phyloP scores from a whole-genome alignment of 148 eudicot genomes.

The Persicaria maculosa region DNA sequence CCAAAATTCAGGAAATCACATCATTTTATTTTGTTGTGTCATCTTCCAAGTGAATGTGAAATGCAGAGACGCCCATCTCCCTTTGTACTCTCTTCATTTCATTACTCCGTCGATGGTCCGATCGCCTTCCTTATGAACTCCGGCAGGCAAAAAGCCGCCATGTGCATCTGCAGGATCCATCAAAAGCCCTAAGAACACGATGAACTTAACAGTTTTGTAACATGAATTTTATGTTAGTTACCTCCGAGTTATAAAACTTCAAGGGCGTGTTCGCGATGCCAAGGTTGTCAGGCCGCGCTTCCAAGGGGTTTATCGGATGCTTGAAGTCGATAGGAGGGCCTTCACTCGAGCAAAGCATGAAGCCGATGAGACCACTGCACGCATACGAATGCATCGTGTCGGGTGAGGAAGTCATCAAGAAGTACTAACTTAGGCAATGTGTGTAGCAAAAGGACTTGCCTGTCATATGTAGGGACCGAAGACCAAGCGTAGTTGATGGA shows the following conservation, averaged over 20 bases:
- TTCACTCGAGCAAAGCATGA: conserved; percentile 37
- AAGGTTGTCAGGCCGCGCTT: conserved; percentile 11
- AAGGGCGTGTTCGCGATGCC: conserved; percentile 25
- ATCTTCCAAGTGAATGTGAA: no score
- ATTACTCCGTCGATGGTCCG: background rate
- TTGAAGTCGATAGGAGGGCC: conserved; percentile 33
- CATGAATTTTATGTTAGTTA: background rate
- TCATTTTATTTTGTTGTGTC: no score
- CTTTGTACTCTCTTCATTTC: no score
- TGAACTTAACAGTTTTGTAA: background rate
- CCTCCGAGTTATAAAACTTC: conserved; percentile 30
- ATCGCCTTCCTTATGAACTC: conserved; percentile 4
- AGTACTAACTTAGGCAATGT: background rate
- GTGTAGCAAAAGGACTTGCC: conserved; percentile 12
- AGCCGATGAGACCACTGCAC: conserved; percentile 32
- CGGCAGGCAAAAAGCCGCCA: conserved; percentile 14
- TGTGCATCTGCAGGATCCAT: conserved; percentile 12
- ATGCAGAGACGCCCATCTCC: no score
- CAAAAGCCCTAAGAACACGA: background rate
- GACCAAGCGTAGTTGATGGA: conserved; percentile 36
- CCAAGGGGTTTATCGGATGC: conserved; percentile 30
- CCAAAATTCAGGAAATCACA: no score
- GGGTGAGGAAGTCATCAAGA: background rate
- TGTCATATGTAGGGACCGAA: conserved; percentile 26
- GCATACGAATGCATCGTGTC: background rate